Evolutionary conservation across 208 protist species (phyloP).

Genomic region (Trichomonas vaginalis): DNA sequence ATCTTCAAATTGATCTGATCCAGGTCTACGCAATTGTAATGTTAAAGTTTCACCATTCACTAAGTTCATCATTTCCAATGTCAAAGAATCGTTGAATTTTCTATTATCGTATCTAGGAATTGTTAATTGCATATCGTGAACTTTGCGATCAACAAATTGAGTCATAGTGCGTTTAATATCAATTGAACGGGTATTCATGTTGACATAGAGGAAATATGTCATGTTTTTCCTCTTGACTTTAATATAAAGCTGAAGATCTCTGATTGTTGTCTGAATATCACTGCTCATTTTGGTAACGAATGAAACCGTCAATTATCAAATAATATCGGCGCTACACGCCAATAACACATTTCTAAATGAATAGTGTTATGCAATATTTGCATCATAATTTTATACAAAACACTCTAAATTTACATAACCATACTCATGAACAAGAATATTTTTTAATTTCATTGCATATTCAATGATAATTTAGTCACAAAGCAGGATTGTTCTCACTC

Average conservation of each 20-base stretch:
- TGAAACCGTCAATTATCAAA: too few relatives aligned
- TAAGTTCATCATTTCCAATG: background rate
- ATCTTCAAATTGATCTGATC: background rate
- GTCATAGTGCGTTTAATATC: background rate
- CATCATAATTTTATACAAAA: too few relatives aligned
- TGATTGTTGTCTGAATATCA: background rate
- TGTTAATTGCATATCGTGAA: background rate
- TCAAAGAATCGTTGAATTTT: background rate
- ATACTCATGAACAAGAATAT: too few relatives aligned
- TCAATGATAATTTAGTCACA: too few relatives aligned
- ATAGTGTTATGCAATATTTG: too few relatives aligned
- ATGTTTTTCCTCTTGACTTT: background rate
- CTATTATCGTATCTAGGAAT: background rate
- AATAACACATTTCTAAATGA: too few relatives aligned
- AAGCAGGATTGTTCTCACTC: too few relatives aligned
- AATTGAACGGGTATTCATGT: background rate
- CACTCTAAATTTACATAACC: too few relatives aligned
- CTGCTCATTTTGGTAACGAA: background rate
- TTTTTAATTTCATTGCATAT: too few relatives aligned
- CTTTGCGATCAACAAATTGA: background rate
- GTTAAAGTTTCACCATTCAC: background rate
- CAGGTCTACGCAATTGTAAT: background rate
- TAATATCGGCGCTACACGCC: too few relatives aligned
- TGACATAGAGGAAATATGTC: background rate
- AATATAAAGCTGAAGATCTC: background rate